Evolutionary conservation across 2,329 filamentous ascomycete genomes (phyloP).

Genomic region (Beauveria varroae): DNA sequence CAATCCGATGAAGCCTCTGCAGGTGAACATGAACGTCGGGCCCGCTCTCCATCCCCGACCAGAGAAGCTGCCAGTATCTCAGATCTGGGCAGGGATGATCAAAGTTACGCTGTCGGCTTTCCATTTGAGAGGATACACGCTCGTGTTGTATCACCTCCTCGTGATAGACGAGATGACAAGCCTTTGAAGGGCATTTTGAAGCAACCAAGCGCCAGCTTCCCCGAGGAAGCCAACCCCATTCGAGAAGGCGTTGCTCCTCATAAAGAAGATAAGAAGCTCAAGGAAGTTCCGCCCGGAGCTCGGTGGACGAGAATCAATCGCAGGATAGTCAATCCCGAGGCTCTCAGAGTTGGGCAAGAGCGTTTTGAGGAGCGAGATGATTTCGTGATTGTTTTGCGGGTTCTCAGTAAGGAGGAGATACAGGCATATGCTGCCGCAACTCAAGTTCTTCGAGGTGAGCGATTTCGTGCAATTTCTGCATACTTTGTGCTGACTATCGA

Average conservation of each 20-base stretch:
- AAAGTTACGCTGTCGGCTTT: constrained; percentile 27
- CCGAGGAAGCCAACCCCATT: constrained; percentile 74
- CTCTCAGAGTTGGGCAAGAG: constrained; percentile 78
- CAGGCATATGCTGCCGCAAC: constrained; percentile 79
- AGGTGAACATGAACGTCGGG: background rate
- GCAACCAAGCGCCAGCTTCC: constrained; percentile 72
- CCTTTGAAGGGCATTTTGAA: constrained; percentile 81
- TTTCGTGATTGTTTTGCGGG: constrained; percentile 86
- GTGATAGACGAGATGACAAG: constrained; percentile 56
- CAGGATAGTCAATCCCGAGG: constrained; percentile 81
- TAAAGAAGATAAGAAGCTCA: constrained; percentile 69
- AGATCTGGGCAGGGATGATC: background rate
- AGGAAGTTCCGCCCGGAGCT: constrained; percentile 68
- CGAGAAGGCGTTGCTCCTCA: constrained; percentile 90
- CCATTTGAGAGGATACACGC: constrained; percentile 37
- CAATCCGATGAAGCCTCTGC: background rate
- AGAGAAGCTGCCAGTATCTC: background rate
- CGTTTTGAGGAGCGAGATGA: constrained; percentile 87
- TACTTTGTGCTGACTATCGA: background rate
- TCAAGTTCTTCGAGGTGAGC: constrained; percentile 68
- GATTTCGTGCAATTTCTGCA: constrained; percentile 2
- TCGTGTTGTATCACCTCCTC: constrained; percentile 68
- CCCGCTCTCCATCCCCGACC: constrained; percentile 15
- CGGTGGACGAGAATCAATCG: constrained; percentile 92
- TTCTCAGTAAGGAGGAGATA: constrained; percentile 83